Conservation (phyloP, 73 alveolate species). For the Stentor roeselii region DNA sequence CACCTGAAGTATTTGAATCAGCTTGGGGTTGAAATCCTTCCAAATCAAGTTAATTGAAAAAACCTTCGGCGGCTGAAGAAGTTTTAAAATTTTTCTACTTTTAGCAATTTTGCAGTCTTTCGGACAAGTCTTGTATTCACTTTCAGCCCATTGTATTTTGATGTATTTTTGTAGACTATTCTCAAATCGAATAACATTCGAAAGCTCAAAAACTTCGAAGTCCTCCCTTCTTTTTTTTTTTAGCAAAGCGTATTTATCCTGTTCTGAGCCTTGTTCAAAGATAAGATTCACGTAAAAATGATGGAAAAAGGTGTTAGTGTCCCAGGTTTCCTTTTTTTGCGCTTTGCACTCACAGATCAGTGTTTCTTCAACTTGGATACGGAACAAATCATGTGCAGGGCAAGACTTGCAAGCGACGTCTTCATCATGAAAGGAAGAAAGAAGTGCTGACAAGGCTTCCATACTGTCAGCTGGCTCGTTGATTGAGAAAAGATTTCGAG, state of each 20-base stretch:
- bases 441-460: neutral
- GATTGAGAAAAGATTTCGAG: neutral
- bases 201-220: neutral
- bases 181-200: neutral
- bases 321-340: neutral
- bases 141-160: neutral
- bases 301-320: neutral
- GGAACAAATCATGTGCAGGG: neutral
- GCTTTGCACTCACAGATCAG: neutral
- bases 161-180: neutral
- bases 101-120: neutral
- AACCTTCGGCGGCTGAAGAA: neutral
- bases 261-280: neutral
- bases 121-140: neutral
- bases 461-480: slow-evolving; percentile 6
- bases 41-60: slow-evolving; percentile 2
- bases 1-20: neutral
- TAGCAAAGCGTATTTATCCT: neutral
- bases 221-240: neutral
- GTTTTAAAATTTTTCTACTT: neutral
- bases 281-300: slow-evolving; percentile 19
- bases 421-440: neutral
- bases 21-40: neutral
- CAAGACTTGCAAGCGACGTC: neutral
- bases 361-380: neutral